Conservation (phyloP, 257 asterid genomes). For the Solanum verrucosum region DNA sequence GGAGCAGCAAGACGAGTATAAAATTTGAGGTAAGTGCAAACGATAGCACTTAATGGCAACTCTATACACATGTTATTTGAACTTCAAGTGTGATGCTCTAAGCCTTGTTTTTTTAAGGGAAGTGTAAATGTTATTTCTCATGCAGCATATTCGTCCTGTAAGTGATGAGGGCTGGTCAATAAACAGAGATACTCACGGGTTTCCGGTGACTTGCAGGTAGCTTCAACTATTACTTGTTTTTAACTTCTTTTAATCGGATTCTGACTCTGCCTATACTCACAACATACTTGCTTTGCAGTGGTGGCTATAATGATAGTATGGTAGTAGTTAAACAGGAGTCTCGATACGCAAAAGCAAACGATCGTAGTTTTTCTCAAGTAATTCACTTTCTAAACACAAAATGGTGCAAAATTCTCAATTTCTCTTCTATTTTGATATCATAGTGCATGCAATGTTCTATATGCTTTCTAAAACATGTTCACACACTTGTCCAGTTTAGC, state of each 20-base stretch:
- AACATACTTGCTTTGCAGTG: slow-evolving; percentile 40
- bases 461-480: background rate
- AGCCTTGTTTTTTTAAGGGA: background rate
- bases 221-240: slow-evolving; percentile 4
- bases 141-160: slow-evolving; percentile 76
- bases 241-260: background rate
- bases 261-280: slow-evolving; percentile 1
- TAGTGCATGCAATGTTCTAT: background rate
- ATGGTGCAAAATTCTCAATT: background rate
- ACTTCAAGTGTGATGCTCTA: background rate
- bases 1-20: slow-evolving; percentile 94
- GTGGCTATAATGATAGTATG: slow-evolving; percentile 82
- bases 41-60: background rate
- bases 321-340: slow-evolving; percentile 89
- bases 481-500: slow-evolving; percentile 53
- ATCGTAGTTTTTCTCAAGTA: slow-evolving; percentile 74
- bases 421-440: background rate
- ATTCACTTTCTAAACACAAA: slow-evolving; percentile 1
- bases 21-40: slow-evolving; percentile 66
- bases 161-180: slow-evolving; percentile 78
- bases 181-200: slow-evolving; percentile 80
- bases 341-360: slow-evolving; percentile 75
- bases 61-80: background rate
- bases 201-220: slow-evolving; percentile 95
- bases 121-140: background rate